phyloP scores from a whole-genome alignment of 495 filamentous ascomycete genomes.

The Penicillium simplicissimum region DNA sequence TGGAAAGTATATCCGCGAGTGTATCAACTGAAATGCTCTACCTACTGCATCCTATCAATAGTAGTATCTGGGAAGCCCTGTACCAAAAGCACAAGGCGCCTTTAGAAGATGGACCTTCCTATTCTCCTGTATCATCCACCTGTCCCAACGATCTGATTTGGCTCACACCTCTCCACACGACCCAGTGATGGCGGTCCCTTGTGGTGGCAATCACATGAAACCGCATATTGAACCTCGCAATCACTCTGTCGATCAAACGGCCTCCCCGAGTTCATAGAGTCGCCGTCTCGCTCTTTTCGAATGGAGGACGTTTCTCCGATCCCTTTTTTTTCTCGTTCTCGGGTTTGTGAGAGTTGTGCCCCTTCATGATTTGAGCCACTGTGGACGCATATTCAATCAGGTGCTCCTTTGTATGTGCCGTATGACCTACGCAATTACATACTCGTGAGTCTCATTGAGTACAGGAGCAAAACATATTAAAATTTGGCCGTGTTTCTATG shows the following conservation, averaged over 20 bases:
- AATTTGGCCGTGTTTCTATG: not conserved
- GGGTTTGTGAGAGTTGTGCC: not conserved
- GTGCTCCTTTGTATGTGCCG: not conserved
- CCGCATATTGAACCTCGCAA: not conserved
- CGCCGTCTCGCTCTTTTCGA: not conserved
- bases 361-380: not conserved
- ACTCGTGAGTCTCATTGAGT: not conserved
- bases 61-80: not conserved
- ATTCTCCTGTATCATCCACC: not conserved
- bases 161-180: not conserved
- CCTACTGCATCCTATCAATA: not conserved
- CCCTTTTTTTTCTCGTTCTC: not conserved
- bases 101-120: not conserved
- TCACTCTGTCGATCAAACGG: not conserved
- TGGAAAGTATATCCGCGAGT: not conserved
- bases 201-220: not conserved
- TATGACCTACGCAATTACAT: not conserved
- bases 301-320: not conserved
- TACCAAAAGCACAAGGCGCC: not conserved
- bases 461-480: not conserved
- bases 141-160: not conserved
- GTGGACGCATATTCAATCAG: not conserved
- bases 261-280: not conserved
- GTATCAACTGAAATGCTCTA: not conserved
- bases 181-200: not conserved